These are phyloP conservation scores for Solanum neorickii DNA, from an alignment of 257 asterid species.

Conservation along the genomic window DNA sequence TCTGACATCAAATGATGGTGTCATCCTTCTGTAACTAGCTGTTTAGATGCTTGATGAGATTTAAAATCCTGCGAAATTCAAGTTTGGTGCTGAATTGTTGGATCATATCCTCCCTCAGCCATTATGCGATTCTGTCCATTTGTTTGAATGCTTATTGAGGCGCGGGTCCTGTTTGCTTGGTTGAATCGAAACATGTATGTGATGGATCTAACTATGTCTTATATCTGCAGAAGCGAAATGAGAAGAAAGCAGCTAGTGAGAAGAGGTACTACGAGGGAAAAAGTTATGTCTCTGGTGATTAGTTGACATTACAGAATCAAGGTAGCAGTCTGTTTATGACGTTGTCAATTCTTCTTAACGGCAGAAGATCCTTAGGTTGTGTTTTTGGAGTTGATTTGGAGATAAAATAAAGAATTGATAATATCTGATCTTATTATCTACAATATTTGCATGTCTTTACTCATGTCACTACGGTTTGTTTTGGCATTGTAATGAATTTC, in stretches of 20 bases:
- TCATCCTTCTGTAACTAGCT: not conserved
- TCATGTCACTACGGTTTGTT: not conserved
- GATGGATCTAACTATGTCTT: not conserved
- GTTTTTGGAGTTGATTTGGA: not conserved
- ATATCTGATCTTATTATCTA: not conserved
- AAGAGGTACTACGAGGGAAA: constrained; percentile 81
- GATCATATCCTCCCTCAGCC: not conserved
- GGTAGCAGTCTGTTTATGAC: constrained; percentile 19
- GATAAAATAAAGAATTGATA: not conserved
- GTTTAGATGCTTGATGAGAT: not conserved
- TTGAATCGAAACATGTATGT: not conserved
- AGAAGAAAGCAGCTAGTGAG: constrained; percentile 81
- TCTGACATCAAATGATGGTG: not conserved
- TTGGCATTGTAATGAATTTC: not conserved
- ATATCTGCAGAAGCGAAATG: constrained; percentile 70
- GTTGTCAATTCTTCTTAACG: not conserved
- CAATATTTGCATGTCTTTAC: not conserved
- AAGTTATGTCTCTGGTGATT: constrained; percentile 62
- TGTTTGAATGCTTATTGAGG: not conserved
- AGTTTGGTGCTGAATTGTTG: not conserved
- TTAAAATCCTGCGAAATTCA: not conserved
- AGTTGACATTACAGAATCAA: constrained; percentile 16
- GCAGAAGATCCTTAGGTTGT: not conserved
- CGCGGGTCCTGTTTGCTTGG: not conserved
- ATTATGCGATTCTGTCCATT: not conserved